Evolutionary conservation across 805 yeast species (phyloP), one percentile per base, ranked within the genome.

Genomic region (Dipodascus albidus): DNA sequence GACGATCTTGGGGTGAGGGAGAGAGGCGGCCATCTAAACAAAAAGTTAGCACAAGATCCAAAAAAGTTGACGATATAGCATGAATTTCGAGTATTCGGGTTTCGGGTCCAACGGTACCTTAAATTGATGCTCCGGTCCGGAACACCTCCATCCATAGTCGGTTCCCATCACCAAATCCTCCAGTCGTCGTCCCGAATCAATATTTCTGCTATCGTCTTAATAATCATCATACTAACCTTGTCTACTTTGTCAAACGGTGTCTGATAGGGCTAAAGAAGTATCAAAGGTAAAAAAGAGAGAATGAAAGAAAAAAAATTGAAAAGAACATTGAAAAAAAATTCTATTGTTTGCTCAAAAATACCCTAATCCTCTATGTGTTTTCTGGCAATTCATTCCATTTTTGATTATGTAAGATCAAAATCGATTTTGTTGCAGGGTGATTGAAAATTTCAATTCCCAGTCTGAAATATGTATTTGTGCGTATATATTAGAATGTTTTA

Each of bases 1-100:
- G 77, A 91, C 97, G 79, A 93, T 93, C 91, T 88, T 90, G 80
- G 98, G 97, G 83, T 88, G 96, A 72, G 96, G 87, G 74, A 87
- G 79, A 70, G 96, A 81, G 79, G 96, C 88, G 81, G 98, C 96
- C 98, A 93, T 85, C 83, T 58, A 17, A 21, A 23, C 19, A 9
- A 41, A 20, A 41, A 6, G 47, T 41, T 27, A 27, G 33, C 11
- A 27, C 33, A 27, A 27, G 9, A 27, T 6, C 6, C 6, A 27
- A 27, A 27, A 27, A n/a, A n/a, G n/a, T n/a, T n/a, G n/a, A n/a
- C n/a, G n/a, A n/a, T n/a, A n/a, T n/a, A n/a, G n/a, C n/a, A n/a
- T n/a, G n/a, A n/a, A n/a, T n/a, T n/a, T 27, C 33, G 33, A 11
- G 33, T 27, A 27, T 27, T 27, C 33, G n/a, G n/a, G n/a, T n/a